Evolutionary conservation across 2,329 filamentous ascomycete species (phyloP).

Genomic region (Xylariomycetidae sp.): DNA sequence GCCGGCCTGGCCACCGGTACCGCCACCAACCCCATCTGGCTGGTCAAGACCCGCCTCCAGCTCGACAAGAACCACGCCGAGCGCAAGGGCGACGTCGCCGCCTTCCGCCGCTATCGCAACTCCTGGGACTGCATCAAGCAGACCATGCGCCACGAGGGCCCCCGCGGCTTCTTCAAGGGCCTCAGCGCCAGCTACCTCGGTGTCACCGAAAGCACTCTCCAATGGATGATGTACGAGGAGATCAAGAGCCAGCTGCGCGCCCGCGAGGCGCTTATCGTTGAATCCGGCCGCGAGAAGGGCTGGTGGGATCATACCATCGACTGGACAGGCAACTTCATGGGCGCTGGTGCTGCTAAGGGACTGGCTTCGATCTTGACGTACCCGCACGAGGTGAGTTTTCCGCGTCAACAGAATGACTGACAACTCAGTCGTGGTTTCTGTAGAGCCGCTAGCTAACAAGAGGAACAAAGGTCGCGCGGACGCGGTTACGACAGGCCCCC

Average conservation of each 20-base stretch:
- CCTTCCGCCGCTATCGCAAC: slow-evolving; percentile 71
- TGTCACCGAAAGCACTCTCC: slow-evolving; percentile 81
- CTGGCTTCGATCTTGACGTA: slow-evolving; percentile 81
- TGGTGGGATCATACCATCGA: slow-evolving; percentile 69
- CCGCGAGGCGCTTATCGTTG: slow-evolving; percentile 53
- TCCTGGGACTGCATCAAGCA: slow-evolving; percentile 82
- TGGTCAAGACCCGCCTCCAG: slow-evolving; percentile 89
- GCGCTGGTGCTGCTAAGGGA: slow-evolving; percentile 80
- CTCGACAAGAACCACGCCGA: slow-evolving; percentile 78
- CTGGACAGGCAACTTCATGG: slow-evolving; percentile 72
- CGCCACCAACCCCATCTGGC: slow-evolving; percentile 92
- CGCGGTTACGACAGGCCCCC: slow-evolving; percentile 80
- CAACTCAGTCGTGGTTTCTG: background rate
- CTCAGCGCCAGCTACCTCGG: slow-evolving; percentile 89
- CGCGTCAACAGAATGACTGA: no score
- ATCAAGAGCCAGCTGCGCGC: slow-evolving; percentile 69
- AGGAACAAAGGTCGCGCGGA: slow-evolving; percentile 68
- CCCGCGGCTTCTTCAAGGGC: slow-evolving; percentile 79
- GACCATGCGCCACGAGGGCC: slow-evolving; percentile 72
- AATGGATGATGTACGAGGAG: slow-evolving; percentile 93
- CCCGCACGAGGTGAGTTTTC: slow-evolving; percentile 80
- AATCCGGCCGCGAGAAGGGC: slow-evolving; percentile 56
- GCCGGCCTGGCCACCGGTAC: slow-evolving; percentile 85
- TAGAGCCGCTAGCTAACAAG: slow-evolving; percentile 3
- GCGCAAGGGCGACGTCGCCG: slow-evolving; percentile 43